These are phyloP conservation scores for Syzygium oleosum DNA, from an alignment of 345 rosid species.

Conservation along the genomic window DNA sequence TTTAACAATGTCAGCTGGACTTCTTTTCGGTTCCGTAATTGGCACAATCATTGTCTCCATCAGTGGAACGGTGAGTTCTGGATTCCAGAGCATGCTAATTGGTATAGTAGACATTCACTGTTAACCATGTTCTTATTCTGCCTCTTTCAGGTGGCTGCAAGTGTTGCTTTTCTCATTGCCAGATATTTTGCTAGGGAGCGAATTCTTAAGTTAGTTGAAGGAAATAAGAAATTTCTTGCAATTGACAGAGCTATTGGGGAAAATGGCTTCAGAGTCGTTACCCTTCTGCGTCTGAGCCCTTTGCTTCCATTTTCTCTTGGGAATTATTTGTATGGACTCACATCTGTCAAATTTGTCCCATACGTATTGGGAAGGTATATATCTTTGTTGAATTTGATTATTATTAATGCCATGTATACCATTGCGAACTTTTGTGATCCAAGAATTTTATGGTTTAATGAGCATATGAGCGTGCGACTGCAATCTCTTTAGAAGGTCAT, in stretches of 20 bases:
- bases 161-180: slow-evolving; percentile 86
- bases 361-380: slow-evolving; percentile 89
- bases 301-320: slow-evolving; percentile 96
- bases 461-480: neutral
- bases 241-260: slow-evolving; percentile 98
- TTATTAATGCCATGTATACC: neutral
- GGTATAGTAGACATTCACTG: neutral
- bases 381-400: neutral
- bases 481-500: neutral
- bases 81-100: neutral
- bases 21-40: slow-evolving; percentile 77
- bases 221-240: slow-evolving; percentile 91
- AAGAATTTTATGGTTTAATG: neutral
- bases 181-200: slow-evolving; percentile 97
- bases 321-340: slow-evolving; percentile 86
- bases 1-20: slow-evolving; percentile 97
- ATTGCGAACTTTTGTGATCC: neutral
- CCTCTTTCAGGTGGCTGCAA: slow-evolving; percentile 73
- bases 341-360: slow-evolving; percentile 88
- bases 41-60: slow-evolving; percentile 97
- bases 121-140: neutral
- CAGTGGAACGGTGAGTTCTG: slow-evolving; percentile 82
- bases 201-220: slow-evolving; percentile 88
- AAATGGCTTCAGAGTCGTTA: slow-evolving; percentile 87
- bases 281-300: slow-evolving; percentile 91